These are phyloP conservation scores for Podila epigama DNA, from an alignment of 192 early-diverging fungal genomes.

Conservation along the genomic window DNA sequence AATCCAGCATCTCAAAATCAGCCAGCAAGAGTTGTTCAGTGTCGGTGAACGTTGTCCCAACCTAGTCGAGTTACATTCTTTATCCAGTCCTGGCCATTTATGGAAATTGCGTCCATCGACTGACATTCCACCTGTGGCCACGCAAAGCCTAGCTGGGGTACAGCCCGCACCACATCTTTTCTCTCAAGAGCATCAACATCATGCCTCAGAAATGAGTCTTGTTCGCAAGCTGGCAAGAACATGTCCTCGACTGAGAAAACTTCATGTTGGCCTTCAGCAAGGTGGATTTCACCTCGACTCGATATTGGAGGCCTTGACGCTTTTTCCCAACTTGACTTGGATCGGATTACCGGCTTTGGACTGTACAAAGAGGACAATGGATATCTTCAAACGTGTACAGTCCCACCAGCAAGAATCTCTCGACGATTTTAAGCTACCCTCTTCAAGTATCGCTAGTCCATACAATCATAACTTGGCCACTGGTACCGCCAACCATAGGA, in stretches of 20 bases:
- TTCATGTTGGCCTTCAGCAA: constrained; percentile 39
- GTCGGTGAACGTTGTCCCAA: constrained; percentile 29
- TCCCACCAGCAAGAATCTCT: background rate
- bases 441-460: too few relatives aligned
- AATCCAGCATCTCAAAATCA: constrained; percentile 40
- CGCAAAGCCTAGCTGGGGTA: background rate
- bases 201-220: constrained; percentile 13
- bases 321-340: constrained; percentile 13
- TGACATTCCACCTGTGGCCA: background rate
- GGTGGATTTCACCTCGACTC: constrained; percentile 35
- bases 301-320: constrained; percentile 12
- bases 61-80: constrained; percentile 34
- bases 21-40: constrained; percentile 13
- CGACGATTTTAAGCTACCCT: background rate
- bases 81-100: constrained; percentile 17
- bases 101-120: constrained; percentile 19
- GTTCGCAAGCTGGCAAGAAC: constrained; percentile 6
- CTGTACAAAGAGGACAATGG: constrained; percentile 32
- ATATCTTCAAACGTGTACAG: constrained; percentile 21
- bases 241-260: constrained; percentile 9
- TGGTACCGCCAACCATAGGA: background rate
- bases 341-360: constrained; percentile 33
- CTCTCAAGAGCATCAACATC: background rate
- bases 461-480: too few relatives aligned
- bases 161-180: background rate